Evolutionary conservation across 1,284 basidiomycete genomes (phyloP), one percentile per base, ranked within the genome.

Genomic region (Sphagnurus paluster): DNA sequence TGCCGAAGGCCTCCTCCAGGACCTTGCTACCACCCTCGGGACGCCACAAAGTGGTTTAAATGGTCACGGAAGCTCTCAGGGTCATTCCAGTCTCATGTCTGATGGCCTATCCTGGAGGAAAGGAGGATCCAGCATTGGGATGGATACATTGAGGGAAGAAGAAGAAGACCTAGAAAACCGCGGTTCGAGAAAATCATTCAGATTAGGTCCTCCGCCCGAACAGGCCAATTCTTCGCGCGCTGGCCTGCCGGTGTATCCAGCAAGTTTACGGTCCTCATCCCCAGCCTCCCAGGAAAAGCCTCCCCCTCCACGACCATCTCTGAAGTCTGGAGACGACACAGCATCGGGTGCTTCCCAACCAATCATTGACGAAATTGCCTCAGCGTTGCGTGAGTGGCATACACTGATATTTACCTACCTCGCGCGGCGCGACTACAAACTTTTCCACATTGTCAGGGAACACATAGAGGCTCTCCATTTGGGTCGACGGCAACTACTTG

Each of bases 291-390:
- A 19, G 8, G 19, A 82, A 56, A 95, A 92, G 65, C 89, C 88
- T 2, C 74, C 92, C 6, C 95, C 95, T 2, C 95, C 95, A 2
- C 80, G 97, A 39, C 95, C 96, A 2, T 92, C 90, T 9, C 79
- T 98, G 41, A 95, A 94, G 52, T 90, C 91, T 3, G 91, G 91
- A 36, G 93, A 96, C 61, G 93, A 96, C 55, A 98, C 94, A 1
- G 77, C 80, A 2, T 85, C 87, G 0, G 93, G 93, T 5, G 74
- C 78, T 20, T 72, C 69, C 9, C 94, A 97, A 62, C 96, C 95
- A 1, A 85, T 98, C 59, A 83, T 98, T 42, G 96, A 99, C 67
- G 96, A 99, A 70, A 97, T 99, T 56, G 91, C 96, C 0, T 96
- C 93, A 16, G 94, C 96, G 0, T 72, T 98, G 33, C 83, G 95